Conservation (phyloP, 805 yeast species). For the Naumovozyma dairenensis region DNA sequence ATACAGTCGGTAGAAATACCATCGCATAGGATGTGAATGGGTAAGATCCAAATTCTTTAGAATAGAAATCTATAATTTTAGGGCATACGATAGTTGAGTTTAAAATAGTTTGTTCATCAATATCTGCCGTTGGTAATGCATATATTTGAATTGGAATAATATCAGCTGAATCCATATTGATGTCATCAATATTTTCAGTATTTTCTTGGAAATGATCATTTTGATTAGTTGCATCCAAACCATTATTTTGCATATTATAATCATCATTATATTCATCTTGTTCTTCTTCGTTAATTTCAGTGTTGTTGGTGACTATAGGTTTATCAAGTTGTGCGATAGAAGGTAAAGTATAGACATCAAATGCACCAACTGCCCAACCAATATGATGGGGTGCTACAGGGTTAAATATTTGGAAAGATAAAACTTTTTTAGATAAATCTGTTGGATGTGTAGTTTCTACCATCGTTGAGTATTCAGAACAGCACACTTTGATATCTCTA, state of each 20-base stretch:
- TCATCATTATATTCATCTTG: conserved; percentile 28
- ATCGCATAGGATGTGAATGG: conserved; percentile 80
- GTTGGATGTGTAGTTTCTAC: conserved; percentile 67
- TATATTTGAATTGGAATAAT: conserved; percentile 53
- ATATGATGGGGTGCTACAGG: conserved; percentile 91
- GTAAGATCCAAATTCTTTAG: conserved; percentile 84
- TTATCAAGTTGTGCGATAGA: conserved; percentile 11
- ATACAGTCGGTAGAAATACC: conserved; percentile 56
- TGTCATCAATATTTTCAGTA: conserved; percentile 3
- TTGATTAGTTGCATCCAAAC: conserved; percentile 29
- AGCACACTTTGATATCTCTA: conserved; percentile 50
- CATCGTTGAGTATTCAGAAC: conserved; percentile 59
- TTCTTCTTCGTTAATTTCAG: conserved; percentile 21
- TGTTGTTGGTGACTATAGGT: too few relatives aligned
- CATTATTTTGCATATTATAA: conserved; percentile 13
- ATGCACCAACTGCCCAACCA: conserved; percentile 92
- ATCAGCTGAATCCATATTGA: conserved; percentile 26
- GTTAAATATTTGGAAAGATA: conserved; percentile 60
- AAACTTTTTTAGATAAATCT: conserved; percentile 66
- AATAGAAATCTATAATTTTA: conserved; percentile 71
- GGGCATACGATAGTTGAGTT: conserved; percentile 72
- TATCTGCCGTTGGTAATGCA: conserved; percentile 46
- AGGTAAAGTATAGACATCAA: conserved; percentile 41
- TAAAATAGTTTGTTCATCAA: conserved; percentile 36
- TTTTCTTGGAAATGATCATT: background rate